Evolutionary conservation across 139 green algal species (phyloP).

Genomic region (Tetradesmus lagerheimii): DNA sequence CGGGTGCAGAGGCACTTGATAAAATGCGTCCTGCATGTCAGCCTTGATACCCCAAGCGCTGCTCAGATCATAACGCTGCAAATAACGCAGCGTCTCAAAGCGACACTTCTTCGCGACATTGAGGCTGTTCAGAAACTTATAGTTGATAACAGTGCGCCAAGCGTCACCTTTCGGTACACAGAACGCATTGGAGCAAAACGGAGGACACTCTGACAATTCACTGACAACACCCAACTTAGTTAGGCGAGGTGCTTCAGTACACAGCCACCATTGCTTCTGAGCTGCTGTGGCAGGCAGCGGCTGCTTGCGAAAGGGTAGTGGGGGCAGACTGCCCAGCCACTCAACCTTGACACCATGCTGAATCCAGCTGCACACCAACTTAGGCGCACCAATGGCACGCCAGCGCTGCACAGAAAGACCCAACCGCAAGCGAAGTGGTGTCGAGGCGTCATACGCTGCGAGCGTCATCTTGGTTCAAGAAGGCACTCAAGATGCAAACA

Average conservation of each 20-base stretch:
- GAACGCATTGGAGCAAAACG: neutral
- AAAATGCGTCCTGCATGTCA: constrained; percentile 6
- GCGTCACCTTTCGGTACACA: neutral
- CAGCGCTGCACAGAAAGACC: neutral
- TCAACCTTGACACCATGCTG: constrained; percentile 9
- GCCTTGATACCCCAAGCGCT: neutral
- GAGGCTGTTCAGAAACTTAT: neutral
- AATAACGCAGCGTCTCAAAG: neutral
- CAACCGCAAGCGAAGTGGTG: neutral
- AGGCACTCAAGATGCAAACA: neutral
- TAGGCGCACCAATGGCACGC: neutral
- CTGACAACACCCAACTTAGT: neutral
- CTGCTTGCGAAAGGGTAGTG: neutral
- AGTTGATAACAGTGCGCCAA: neutral
- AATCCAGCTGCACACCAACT: neutral
- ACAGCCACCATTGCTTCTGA: neutral
- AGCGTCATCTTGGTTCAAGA: neutral
- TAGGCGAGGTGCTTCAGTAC: neutral
- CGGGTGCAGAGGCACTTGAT: constrained; percentile 1
- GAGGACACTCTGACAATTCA: neutral
- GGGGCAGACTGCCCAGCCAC: neutral
- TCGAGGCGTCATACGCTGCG: neutral
- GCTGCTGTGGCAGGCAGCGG: neutral
- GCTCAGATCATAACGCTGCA: neutral
- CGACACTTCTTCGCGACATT: neutral